These are phyloP conservation scores for Fusarium musae DNA, from an alignment of 2,329 filamentous ascomycete species.

Conservation along the genomic window DNA sequence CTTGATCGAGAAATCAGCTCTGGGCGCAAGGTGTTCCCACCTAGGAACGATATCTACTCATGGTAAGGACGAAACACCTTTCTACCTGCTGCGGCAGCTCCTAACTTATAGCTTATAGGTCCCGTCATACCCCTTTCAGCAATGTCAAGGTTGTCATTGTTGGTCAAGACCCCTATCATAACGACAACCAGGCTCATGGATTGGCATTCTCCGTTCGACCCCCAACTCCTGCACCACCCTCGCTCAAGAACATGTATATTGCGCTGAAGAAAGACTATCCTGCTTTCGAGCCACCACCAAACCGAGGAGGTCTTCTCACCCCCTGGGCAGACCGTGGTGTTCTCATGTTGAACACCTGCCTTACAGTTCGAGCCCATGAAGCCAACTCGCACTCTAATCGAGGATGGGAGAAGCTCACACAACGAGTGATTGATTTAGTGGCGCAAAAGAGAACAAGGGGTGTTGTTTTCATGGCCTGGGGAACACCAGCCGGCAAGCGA, in stretches of 20 bases:
- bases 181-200: conserved; percentile 93
- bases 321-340: conserved; percentile 96
- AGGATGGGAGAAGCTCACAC: conserved; percentile 94
- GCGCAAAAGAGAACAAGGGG: conserved; percentile 79
- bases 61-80: conserved; percentile 69
- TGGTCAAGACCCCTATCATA: conserved; percentile 98
- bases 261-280: conserved; percentile 91
- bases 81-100: neutral
- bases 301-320: conserved; percentile 83
- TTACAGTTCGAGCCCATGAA: conserved; percentile 91
- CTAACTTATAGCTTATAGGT: conserved; percentile 68
- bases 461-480: conserved; percentile 97
- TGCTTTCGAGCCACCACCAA: conserved; percentile 77
- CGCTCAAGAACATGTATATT: conserved; percentile 92
- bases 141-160: conserved; percentile 92
- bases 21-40: conserved; percentile 86
- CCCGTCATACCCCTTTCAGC: conserved; percentile 88
- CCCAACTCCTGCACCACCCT: conserved; percentile 88
- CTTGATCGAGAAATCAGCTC: conserved; percentile 79
- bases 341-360: conserved; percentile 90
- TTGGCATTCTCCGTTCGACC: conserved; percentile 95
- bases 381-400: conserved; percentile 86
- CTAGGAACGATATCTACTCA: conserved; percentile 89
- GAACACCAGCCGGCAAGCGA: conserved; percentile 82
- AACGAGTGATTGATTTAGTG: conserved; percentile 89